Percentiles rank a stretch among this genome's conserved stretches.
phyloP scores from a whole-genome alignment of 2,329 filamentous ascomycete species.

The Fusarium avenaceum region DNA sequence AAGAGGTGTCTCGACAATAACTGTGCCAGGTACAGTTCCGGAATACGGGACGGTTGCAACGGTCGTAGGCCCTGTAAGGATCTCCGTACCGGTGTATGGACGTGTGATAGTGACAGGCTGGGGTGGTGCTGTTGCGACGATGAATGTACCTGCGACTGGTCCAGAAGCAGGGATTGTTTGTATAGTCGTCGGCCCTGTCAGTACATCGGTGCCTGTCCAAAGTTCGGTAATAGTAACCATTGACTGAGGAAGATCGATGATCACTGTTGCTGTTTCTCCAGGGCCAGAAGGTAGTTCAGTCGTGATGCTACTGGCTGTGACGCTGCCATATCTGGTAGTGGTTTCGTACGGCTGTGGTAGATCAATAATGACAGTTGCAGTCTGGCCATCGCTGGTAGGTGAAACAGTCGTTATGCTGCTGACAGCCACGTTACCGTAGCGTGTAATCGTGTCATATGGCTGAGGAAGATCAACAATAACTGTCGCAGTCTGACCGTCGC shows the following conservation, averaged over 20 bases:
- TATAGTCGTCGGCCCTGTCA: not conserved
- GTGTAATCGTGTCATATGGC: not conserved
- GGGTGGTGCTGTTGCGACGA: not conserved
- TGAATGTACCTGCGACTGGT: not conserved
- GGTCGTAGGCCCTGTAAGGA: not conserved
- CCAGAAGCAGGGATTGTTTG: slow-evolving; percentile 5
- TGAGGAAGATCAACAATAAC: not conserved
- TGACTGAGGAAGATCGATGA: slow-evolving; percentile 1
- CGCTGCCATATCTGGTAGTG: not conserved
- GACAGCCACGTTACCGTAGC: not conserved
- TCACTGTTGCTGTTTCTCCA: slow-evolving; percentile 7
- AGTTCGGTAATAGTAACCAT: slow-evolving; percentile 9
- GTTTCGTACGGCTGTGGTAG: not conserved
- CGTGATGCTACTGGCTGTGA: not conserved
- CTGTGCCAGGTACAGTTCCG: not conserved
- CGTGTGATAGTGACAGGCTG: not conserved
- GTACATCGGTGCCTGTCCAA: slow-evolving; percentile 1
- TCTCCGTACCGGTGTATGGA: not conserved
- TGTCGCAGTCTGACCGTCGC: not conserved
- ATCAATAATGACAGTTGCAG: not conserved
- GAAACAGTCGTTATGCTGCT: not conserved
- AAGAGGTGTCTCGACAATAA: not conserved
- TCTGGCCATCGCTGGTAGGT: too few species aligned
- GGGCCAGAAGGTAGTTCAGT: not conserved
- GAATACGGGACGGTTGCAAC: not conserved